phyloP scores from a whole-genome alignment of 1,284 basidiomycete genomes.

The Irpex sp. region DNA sequence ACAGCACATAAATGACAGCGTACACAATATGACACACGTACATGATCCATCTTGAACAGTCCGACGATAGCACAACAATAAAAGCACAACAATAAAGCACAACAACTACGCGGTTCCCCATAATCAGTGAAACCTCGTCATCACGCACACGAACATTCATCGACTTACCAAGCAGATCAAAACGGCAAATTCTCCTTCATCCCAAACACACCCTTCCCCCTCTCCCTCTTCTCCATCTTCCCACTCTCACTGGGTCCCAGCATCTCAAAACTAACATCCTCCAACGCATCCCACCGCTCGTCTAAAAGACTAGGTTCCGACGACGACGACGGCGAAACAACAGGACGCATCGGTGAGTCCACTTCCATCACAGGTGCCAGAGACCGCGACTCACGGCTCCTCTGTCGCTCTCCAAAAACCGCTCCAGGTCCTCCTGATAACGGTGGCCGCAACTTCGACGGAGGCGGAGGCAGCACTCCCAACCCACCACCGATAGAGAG shows the following conservation, averaged over 20 bases:
- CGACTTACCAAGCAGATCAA: slow-evolving; percentile 12
- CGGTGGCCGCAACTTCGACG: slow-evolving; percentile 38
- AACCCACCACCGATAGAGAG: slow-evolving; percentile 43
- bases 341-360: slow-evolving; percentile 46
- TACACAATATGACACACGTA: not conserved
- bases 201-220: slow-evolving; percentile 24
- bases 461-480: slow-evolving; percentile 30
- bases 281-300: slow-evolving; percentile 47
- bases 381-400: slow-evolving; percentile 25
- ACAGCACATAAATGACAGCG: too few relatives aligned
- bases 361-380: slow-evolving; percentile 25
- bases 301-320: slow-evolving; percentile 56
- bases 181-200: slow-evolving; percentile 30
- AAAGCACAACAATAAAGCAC: not conserved
- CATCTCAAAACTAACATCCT: slow-evolving; percentile 53
- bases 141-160: not conserved
- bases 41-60: not conserved
- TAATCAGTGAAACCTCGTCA: not conserved
- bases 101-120: not conserved
- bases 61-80: not conserved
- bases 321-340: slow-evolving; percentile 29
- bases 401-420: slow-evolving; percentile 44
- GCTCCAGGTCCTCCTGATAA: slow-evolving; percentile 46
- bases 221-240: slow-evolving; percentile 12
- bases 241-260: slow-evolving; percentile 19